Percentiles rank a stretch among this genome's conserved stretches.
These are phyloP conservation scores for Pseudofabraea citricarpa DNA, from an alignment of 2,329 filamentous ascomycete species.

Conservation along the genomic window DNA sequence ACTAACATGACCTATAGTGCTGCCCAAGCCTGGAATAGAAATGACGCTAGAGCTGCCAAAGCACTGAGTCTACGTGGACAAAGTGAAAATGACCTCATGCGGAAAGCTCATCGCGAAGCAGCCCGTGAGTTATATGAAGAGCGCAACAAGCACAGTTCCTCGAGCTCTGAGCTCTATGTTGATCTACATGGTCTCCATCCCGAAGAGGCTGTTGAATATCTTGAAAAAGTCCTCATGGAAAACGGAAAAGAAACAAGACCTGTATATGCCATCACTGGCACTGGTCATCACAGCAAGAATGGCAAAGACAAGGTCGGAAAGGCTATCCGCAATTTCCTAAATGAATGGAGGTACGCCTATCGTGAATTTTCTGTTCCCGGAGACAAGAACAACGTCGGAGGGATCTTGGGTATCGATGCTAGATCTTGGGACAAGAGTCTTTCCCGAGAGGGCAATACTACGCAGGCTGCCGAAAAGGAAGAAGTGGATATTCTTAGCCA, in stretches of 20 bases:
- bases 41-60: slow-evolving; percentile 93
- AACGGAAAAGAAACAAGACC: slow-evolving; percentile 70
- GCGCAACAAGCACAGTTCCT: slow-evolving; percentile 67
- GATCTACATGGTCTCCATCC: slow-evolving; percentile 98
- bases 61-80: slow-evolving; percentile 90
- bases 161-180: slow-evolving; percentile 74
- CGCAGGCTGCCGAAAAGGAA: slow-evolving; percentile 29
- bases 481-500: slow-evolving; percentile 54
- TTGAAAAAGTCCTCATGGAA: slow-evolving; percentile 81
- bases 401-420: slow-evolving; percentile 65
- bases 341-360: slow-evolving; percentile 94
- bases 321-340: slow-evolving; percentile 83
- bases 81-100: slow-evolving; percentile 95
- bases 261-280: slow-evolving; percentile 94
- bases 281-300: slow-evolving; percentile 96
- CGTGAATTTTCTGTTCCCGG: slow-evolving; percentile 94
- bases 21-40: slow-evolving; percentile 97
- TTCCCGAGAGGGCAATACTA: slow-evolving; percentile 36
- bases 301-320: slow-evolving; percentile 98
- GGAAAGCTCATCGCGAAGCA: slow-evolving; percentile 92
- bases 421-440: slow-evolving; percentile 62
- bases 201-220: slow-evolving; percentile 91
- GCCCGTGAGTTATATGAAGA: slow-evolving; percentile 90
- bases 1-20: slow-evolving; percentile 56
- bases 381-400: slow-evolving; percentile 79